Evolutionary conservation across 2,329 filamentous ascomycete species (phyloP).

Genomic region (Colletotrichum sp.): DNA sequence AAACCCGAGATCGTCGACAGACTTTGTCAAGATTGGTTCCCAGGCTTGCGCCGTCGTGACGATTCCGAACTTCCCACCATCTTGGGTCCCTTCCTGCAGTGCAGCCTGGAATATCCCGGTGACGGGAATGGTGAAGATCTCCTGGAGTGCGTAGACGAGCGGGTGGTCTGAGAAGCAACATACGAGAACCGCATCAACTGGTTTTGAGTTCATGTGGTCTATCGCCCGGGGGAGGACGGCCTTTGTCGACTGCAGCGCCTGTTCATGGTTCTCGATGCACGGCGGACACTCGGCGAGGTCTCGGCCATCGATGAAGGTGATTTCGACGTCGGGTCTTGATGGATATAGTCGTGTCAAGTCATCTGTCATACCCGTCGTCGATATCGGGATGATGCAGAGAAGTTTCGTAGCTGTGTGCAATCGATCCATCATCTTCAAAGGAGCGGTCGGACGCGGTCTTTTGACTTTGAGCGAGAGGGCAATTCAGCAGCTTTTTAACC

Average conservation of each 20-base stretch:
- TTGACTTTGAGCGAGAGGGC: neutral
- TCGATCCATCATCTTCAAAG: neutral
- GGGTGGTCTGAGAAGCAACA: slow-evolving; percentile 19
- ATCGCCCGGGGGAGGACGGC: neutral
- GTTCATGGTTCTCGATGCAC: slow-evolving; percentile 1
- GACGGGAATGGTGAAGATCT: neutral
- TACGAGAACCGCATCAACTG: neutral
- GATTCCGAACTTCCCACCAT: neutral
- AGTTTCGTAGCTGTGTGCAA: neutral
- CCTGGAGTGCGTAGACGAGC: neutral
- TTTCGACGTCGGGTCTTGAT: neutral
- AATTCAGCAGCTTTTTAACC: neutral
- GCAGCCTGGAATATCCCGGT: slow-evolving; percentile 5
- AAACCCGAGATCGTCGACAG: neutral
- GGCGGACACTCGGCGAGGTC: neutral
- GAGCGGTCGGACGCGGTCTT: neutral
- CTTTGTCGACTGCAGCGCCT: neutral
- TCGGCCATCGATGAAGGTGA: slow-evolving; percentile 4
- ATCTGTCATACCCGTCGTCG: slow-evolving; percentile 11
- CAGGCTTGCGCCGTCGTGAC: slow-evolving; percentile 2
- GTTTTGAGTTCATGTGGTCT: neutral
- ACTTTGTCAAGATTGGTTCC: neutral
- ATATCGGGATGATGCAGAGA: slow-evolving; percentile 15
- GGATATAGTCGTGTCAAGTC: neutral
- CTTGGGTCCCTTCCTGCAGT: neutral